Evolutionary conservation across 2,329 filamentous ascomycete species (phyloP).

Genomic region (Daldinia sp.): DNA sequence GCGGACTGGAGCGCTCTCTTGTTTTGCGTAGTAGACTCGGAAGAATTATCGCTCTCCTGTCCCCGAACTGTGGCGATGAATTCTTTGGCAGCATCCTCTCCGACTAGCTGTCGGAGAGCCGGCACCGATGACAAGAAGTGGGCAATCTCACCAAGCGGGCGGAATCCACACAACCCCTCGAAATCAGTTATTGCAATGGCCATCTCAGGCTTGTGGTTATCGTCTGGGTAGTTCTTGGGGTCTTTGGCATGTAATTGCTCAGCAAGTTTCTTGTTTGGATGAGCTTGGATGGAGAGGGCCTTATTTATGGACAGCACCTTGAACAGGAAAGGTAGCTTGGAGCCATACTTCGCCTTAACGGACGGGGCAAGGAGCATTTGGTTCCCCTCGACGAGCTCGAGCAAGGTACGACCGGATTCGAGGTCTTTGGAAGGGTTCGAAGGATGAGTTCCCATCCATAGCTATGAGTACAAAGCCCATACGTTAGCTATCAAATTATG

Average conservation of each 20-base stretch:
- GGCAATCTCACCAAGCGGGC: slow-evolving; percentile 85
- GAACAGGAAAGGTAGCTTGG: slow-evolving; percentile 94
- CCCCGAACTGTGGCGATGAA: slow-evolving; percentile 68
- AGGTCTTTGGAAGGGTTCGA: slow-evolving; percentile 94
- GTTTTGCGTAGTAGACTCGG: slow-evolving; percentile 65
- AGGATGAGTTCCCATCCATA: slow-evolving; percentile 99
- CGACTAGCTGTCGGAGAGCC: slow-evolving; percentile 74
- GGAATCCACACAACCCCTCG: slow-evolving; percentile 95
- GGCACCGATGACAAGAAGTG: slow-evolving; percentile 77
- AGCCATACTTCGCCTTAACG: slow-evolving; percentile 79
- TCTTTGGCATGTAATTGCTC: slow-evolving; percentile 88
- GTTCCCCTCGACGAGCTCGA: slow-evolving; percentile 90
- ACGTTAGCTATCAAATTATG: slow-evolving; percentile 27
- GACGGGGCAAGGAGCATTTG: slow-evolving; percentile 81
- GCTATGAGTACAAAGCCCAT: slow-evolving; percentile 61
- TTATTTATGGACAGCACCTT: slow-evolving; percentile 97
- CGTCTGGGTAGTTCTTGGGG: slow-evolving; percentile 95
- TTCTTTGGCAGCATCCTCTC: slow-evolving; percentile 69
- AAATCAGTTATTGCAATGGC: slow-evolving; percentile 97
- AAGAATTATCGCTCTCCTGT: slow-evolving; percentile 58
- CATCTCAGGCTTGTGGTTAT: slow-evolving; percentile 99
- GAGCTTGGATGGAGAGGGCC: slow-evolving; percentile 95
- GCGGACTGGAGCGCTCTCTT: slow-evolving; percentile 81
- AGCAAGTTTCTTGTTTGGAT: slow-evolving; percentile 94
- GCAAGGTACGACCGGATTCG: slow-evolving; percentile 82